A percentile compares a stretch with the other conserved stretches of the same genome.
Conservation (phyloP, 345 rosid species). For the Eucalyptus pauciflora region DNA sequence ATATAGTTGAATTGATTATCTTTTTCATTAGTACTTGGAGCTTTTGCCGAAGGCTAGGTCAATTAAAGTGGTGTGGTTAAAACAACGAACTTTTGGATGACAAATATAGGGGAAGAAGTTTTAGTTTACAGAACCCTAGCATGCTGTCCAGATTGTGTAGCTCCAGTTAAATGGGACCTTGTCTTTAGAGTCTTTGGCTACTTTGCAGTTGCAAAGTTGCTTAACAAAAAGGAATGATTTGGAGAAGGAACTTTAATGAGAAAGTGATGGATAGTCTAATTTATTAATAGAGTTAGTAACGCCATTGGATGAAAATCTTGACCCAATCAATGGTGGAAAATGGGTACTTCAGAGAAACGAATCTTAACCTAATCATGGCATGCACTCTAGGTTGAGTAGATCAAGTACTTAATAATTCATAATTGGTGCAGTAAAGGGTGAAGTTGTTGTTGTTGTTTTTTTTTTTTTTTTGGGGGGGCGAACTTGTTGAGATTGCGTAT, state of each 20-base stretch:
- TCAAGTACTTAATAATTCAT: neutral
- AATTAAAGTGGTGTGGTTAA: neutral
- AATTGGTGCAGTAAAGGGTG: neutral
- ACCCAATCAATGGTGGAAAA: neutral
- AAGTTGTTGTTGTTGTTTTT: neutral
- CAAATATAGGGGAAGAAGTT: neutral
- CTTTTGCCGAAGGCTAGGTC: neutral
- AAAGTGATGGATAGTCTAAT: neutral
- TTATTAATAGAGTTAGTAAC: neutral
- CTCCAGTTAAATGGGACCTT: neutral
- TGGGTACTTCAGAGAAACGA: neutral
- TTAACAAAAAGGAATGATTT: neutral
- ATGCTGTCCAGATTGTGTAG: neutral
- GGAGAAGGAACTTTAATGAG: neutral
- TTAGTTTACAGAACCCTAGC: neutral
- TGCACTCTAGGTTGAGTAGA: neutral
- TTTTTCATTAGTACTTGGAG: neutral
- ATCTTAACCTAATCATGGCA: neutral
- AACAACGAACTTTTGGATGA: neutral
- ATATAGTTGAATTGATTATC: neutral
- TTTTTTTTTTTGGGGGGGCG: neutral
- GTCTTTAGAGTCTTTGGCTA: neutral
- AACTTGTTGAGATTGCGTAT: neutral
- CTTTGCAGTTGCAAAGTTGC: neutral
- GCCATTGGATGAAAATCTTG: neutral